phyloP scores from a whole-genome alignment of 2,329 filamentous ascomycete genomes.

The Aspergillus awamori region DNA sequence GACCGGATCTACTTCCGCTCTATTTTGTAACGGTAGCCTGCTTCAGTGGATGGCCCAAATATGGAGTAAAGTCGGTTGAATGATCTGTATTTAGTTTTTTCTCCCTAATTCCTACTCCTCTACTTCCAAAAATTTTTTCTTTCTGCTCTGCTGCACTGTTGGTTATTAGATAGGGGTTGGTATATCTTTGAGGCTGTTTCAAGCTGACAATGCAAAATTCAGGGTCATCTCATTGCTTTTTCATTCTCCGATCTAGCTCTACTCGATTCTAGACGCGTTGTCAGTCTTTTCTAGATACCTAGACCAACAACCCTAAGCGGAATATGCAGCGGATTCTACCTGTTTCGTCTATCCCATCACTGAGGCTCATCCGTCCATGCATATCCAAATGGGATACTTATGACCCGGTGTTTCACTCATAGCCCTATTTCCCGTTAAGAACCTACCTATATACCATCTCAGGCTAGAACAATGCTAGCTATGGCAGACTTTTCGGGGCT shows the following conservation, averaged over 20 bases:
- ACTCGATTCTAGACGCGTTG: background rate
- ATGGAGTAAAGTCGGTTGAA: background rate
- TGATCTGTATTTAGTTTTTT: background rate
- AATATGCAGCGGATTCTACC: too few species aligned
- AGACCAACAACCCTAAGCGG: too few species aligned
- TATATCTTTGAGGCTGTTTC: background rate
- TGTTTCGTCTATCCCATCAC: too few species aligned
- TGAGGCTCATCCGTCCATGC: too few species aligned
- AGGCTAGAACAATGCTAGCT: too few species aligned
- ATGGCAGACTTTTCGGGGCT: too few species aligned
- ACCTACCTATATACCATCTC: too few species aligned
- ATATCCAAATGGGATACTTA: too few species aligned
- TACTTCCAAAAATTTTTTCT: background rate
- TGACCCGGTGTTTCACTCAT: too few species aligned
- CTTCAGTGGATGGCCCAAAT: background rate
- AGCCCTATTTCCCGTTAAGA: too few species aligned
- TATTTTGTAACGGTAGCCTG: background rate
- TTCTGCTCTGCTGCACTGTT: background rate
- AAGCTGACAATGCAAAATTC: background rate
- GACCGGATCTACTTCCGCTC: constrained; percentile 1
- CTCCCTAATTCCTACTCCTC: too few species aligned
- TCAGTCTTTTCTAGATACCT: too few species aligned
- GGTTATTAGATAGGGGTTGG: background rate
- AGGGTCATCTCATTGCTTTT: background rate
- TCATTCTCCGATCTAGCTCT: background rate